A percentile compares a stretch with the other conserved stretches of the same genome.
These are phyloP conservation scores for Chlorella sp. DNA, from an alignment of 139 green algal species.

Conservation along the genomic window DNA sequence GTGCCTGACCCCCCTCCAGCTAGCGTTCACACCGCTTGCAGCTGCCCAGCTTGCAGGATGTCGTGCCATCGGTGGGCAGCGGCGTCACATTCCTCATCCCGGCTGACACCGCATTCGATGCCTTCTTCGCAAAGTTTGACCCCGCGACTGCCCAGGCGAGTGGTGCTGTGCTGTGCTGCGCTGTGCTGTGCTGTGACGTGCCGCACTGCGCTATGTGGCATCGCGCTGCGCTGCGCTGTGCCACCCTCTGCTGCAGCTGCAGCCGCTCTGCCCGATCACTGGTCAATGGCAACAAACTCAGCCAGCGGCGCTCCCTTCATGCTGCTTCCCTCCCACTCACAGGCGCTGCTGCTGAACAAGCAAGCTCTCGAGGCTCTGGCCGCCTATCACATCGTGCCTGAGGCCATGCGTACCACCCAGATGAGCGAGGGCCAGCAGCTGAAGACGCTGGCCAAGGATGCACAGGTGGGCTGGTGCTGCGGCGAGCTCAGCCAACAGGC, in stretches of 20 bases:
- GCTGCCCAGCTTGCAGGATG: neutral
- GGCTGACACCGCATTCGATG: neutral
- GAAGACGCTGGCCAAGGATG: conserved; percentile 5
- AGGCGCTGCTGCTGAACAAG: conserved; percentile 20
- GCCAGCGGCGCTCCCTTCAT: no score
- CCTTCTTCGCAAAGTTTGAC: neutral
- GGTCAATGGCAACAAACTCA: no score
- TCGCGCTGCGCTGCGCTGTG: no score
- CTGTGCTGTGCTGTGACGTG: neutral
- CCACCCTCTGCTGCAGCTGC: no score
- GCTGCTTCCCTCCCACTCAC: neutral
- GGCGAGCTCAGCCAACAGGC: no score
- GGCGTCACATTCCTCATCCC: conserved; percentile 6
- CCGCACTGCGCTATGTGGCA: neutral
- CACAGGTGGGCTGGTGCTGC: neutral
- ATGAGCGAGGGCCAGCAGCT: conserved; percentile 6
- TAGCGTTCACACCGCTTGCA: neutral
- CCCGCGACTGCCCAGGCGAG: neutral
- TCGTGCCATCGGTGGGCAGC: neutral
- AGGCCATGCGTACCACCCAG: neutral
- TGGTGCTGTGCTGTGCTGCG: neutral
- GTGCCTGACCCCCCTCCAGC: no score
- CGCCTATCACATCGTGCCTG: conserved; percentile 5
- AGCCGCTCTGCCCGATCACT: no score
- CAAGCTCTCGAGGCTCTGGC: neutral